These are phyloP conservation scores for Scorias spongiosa DNA, from an alignment of 2,329 filamentous ascomycete genomes.

Conservation along the genomic window DNA sequence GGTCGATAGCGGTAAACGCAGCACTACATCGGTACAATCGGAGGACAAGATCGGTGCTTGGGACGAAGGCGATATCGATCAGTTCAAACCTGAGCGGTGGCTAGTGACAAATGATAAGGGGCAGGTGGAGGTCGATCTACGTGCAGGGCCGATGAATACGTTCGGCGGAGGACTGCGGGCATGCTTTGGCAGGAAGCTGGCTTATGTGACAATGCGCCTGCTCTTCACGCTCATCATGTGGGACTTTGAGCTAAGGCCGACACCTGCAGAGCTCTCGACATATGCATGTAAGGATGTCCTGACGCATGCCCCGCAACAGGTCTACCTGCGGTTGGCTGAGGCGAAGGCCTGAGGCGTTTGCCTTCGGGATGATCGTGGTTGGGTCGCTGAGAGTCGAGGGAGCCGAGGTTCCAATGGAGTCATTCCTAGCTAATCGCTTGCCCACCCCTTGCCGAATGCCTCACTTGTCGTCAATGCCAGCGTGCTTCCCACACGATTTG, in stretches of 20 bases:
- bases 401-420: no score
- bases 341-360: neutral
- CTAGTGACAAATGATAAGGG: slow-evolving; percentile 16
- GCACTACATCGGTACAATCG: slow-evolving; percentile 13
- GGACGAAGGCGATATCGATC: slow-evolving; percentile 14
- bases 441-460: no score
- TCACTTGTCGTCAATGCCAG: no score
- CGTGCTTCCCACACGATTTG: no score
- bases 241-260: slow-evolving; percentile 15
- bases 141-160: slow-evolving; percentile 19
- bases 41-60: slow-evolving; percentile 14
- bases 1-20: slow-evolving; percentile 18
- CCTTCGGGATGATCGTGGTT: neutral
- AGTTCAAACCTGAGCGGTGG: slow-evolving; percentile 28
- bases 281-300: slow-evolving; percentile 14
- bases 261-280: slow-evolving; percentile 10
- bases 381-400: no score
- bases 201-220: slow-evolving; percentile 16
- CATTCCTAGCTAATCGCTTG: no score
- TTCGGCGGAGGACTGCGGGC: slow-evolving; percentile 25
- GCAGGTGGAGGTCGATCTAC: slow-evolving; percentile 19
- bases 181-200: slow-evolving; percentile 21
- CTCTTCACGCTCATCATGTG: slow-evolving; percentile 16
- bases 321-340: slow-evolving; percentile 9
- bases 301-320: slow-evolving; percentile 15